Evolutionary conservation across 768 basidiomycete species (phyloP).

Genomic region (Phanerochaete carnosa): DNA sequence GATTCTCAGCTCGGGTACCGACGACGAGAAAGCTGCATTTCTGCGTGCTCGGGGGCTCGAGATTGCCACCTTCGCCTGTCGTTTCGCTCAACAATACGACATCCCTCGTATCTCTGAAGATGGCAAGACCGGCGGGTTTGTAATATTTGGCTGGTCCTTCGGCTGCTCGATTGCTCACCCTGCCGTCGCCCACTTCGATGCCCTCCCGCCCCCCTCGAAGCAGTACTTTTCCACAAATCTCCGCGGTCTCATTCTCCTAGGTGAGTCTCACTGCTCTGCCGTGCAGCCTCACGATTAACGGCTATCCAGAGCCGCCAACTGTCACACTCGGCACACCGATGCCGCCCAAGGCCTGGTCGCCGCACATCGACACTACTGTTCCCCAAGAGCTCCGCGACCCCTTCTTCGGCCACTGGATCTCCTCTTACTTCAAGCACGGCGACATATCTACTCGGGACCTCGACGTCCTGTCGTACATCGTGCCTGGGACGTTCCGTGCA

Average conservation of each 20-base stretch:
- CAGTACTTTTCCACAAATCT: not conserved
- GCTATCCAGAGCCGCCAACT: slow-evolving; percentile 23
- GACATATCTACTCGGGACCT: slow-evolving; percentile 24
- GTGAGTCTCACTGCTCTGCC: not conserved
- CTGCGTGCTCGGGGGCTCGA: not conserved
- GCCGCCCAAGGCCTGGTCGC: slow-evolving; percentile 23
- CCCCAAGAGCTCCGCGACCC: slow-evolving; percentile 18
- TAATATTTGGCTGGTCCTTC: not conserved
- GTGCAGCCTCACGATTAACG: not conserved
- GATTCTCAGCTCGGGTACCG: not conserved
- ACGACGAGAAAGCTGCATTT: not conserved
- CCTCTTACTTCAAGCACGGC: slow-evolving; percentile 31
- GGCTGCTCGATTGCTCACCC: not conserved
- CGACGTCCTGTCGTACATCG: slow-evolving; percentile 22
- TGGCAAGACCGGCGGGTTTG: not conserved
- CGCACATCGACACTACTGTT: slow-evolving; percentile 24
- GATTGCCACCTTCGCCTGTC: not conserved
- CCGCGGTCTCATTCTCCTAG: slow-evolving; percentile 3
- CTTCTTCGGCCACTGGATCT: slow-evolving; percentile 28
- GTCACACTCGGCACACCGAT: slow-evolving; percentile 25
- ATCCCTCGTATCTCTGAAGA: not conserved
- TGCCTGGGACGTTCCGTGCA: slow-evolving; percentile 17
- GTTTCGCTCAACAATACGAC: not conserved
- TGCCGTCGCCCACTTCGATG: not conserved
- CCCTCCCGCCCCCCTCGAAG: not conserved